Percentiles rank a stretch among this genome's conserved stretches.
phyloP scores from a whole-genome alignment of 2,329 filamentous ascomycete species.

The Pseudogymnoascus sp. region DNA sequence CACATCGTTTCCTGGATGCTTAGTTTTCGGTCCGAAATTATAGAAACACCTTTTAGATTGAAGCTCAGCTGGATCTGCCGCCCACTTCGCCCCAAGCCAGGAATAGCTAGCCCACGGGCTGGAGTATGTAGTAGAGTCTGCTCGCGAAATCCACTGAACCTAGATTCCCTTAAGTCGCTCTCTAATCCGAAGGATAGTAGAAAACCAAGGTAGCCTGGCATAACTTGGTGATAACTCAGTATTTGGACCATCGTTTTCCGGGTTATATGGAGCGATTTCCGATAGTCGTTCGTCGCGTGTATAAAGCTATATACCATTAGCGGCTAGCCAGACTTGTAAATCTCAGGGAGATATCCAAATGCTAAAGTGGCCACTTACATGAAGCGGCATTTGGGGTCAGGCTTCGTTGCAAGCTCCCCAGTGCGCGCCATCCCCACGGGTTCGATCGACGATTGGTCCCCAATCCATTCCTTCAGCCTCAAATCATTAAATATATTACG shows the following conservation, averaged over 20 bases:
- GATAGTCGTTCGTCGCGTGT: conserved; percentile 16
- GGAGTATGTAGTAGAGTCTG: conserved; percentile 15
- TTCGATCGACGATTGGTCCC: neutral
- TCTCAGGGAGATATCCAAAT: neutral
- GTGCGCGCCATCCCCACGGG: neutral
- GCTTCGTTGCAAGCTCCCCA: neutral
- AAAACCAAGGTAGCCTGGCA: conserved; percentile 30
- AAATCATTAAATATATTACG: neutral
- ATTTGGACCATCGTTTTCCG: conserved; percentile 23
- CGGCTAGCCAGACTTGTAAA: neutral
- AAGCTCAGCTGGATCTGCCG: conserved; percentile 24
- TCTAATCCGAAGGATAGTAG: conserved; percentile 26
- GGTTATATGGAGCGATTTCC: conserved; percentile 17
- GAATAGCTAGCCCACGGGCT: conserved; percentile 13
- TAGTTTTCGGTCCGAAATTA: neutral
- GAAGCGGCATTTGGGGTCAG: conserved; percentile 24
- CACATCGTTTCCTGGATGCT: conserved; percentile 12
- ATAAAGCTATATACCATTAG: conserved; percentile 20
- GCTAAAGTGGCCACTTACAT: conserved; percentile 18
- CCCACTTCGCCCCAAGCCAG: conserved; percentile 19
- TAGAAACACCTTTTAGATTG: conserved; percentile 23
- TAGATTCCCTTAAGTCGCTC: conserved; percentile 19
- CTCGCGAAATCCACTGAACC: conserved; percentile 24
- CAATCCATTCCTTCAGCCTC: conserved; percentile 8
- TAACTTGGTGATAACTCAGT: conserved; percentile 29